phyloP scores from a whole-genome alignment of 169 alveolate species.

The Cryptosporidium parvum region DNA sequence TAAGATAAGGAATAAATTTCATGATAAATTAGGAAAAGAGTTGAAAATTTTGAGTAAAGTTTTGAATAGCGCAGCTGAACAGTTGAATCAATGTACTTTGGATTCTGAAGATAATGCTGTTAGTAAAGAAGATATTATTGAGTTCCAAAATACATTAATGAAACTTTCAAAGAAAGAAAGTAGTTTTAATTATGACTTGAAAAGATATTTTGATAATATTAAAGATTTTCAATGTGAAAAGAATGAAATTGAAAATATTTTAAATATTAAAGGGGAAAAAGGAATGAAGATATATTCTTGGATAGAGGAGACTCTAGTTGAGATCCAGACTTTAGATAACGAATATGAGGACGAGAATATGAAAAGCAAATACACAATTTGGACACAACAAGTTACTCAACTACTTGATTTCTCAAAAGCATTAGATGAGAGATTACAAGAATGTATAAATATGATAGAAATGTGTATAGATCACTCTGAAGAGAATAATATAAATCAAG shows the following conservation, averaged over 20 bases:
- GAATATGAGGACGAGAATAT: not conserved
- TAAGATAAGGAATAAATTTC: not conserved
- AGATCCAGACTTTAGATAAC: slow-evolving; percentile 2
- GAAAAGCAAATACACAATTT: not conserved
- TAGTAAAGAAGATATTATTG: slow-evolving; percentile 16
- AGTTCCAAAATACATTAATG: slow-evolving; percentile 9
- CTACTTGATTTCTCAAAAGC: slow-evolving; percentile 2
- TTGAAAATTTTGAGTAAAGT: not conserved
- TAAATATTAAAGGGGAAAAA: slow-evolving; percentile 2
- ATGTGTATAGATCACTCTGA: slow-evolving; percentile 7
- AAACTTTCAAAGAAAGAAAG: slow-evolving; percentile 12
- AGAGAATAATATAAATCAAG: not conserved
- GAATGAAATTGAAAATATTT: not conserved
- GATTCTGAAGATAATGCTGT: slow-evolving; percentile 12
- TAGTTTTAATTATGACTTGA: slow-evolving; percentile 6
- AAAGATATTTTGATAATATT: not conserved
- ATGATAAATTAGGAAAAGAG: not conserved
- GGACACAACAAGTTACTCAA: slow-evolving; percentile 31
- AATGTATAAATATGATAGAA: not conserved
- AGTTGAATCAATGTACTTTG: slow-evolving; percentile 39
- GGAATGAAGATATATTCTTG: slow-evolving; percentile 13
- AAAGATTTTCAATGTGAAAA: slow-evolving; percentile 6
- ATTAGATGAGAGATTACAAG: slow-evolving; percentile 21
- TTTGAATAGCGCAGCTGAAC: slow-evolving; percentile 23
- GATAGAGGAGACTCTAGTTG: slow-evolving; percentile 2